Percentiles rank a stretch among this genome's conserved stretches.
Evolutionary conservation across 2,329 filamentous ascomycete genomes (phyloP).

Genomic region (Leptographium wingfieldii): DNA sequence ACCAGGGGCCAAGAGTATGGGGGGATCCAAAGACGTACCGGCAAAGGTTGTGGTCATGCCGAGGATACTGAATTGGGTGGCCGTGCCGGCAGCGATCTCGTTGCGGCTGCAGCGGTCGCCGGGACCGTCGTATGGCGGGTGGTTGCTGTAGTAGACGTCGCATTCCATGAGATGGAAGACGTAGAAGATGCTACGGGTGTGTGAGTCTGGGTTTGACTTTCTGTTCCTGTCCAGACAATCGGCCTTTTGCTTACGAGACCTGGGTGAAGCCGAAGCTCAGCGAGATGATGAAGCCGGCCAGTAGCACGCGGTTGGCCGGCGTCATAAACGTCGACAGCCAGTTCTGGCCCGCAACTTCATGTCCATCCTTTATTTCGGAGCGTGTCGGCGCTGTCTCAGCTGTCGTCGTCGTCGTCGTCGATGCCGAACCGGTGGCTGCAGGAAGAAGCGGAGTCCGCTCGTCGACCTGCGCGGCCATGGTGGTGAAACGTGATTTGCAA

Average conservation of each 20-base stretch:
- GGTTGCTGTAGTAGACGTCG: constrained; percentile 51
- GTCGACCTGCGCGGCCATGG: background rate
- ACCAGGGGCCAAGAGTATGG: no score
- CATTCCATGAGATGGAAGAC: constrained; percentile 62
- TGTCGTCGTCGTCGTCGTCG: background rate
- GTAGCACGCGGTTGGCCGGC: constrained; percentile 32
- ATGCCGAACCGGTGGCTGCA: background rate
- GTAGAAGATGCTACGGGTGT: constrained; percentile 32
- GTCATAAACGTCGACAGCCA: constrained; percentile 7
- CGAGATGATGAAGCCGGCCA: constrained; percentile 49
- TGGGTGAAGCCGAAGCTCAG: constrained; percentile 36
- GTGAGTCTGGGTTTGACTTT: background rate
- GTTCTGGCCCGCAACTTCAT: background rate
- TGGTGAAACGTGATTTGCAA: no score
- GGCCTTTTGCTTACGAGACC: constrained; percentile 26
- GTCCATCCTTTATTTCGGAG: background rate
- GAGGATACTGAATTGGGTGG: constrained; percentile 49
- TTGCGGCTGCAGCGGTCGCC: constrained; percentile 45
- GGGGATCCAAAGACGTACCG: constrained; percentile 23
- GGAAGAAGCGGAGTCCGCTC: constrained; percentile 1
- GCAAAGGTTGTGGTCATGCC: constrained; percentile 56
- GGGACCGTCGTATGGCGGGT: constrained; percentile 34
- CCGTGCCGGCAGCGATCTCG: constrained; percentile 52
- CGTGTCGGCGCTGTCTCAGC: background rate
- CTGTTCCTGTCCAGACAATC: background rate